Base-by-base conservation (phyloP, 441 rosid genomes). In the Heliophila coronopifolia region DNA sequence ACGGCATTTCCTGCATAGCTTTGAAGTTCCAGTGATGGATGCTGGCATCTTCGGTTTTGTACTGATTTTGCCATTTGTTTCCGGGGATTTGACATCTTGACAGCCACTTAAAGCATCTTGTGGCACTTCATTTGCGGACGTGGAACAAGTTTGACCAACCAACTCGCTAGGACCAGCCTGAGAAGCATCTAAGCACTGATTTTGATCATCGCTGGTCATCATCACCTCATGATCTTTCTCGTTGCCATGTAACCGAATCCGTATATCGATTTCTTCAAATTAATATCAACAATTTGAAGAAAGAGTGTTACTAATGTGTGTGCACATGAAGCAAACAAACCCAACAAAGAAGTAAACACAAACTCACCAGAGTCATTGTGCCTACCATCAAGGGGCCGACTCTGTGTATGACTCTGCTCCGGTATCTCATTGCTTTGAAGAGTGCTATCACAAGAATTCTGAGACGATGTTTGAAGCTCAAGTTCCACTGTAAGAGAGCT, bases 181-280 rank as follows among this genome's bases (percentile, higher is more conserved):
- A n/a, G n/a, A n/a, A n/a, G n/a, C n/a, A n/a, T n/a, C n/a, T n/a
- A n/a, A n/a, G n/a, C n/a, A n/a, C n/a, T n/a, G n/a, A n/a, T 65
- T 69, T 51, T 58, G 54, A 51, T 72, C 80, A 61, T 61, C 61
- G 53, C 42, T 62, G 69, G 76, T 70, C 25, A 58, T 27, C 58
- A 40, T 38, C 70, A 64, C 63, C 58, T 75, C 72, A n/a, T 60
- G 77, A 77, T 68, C 80, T 68, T 63, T 79, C 30, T 69, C n/a
- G n/a, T n/a, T n/a, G 78, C 83, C 83, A 74, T 77, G 82, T 75
- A 82, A 75, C 17, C 75, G 67, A 58, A 79, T 79, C 84, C 84
- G 78, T 42, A 82, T 61, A 63, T 59, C 75, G 84, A 75, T 75
- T 70, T 73, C 89, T 81, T 81, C 72, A 77, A 66, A 68, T 71